Base-by-base conservation (phyloP, 2,329 filamentous ascomycete species). In the Fusarium odoratissimum region DNA sequence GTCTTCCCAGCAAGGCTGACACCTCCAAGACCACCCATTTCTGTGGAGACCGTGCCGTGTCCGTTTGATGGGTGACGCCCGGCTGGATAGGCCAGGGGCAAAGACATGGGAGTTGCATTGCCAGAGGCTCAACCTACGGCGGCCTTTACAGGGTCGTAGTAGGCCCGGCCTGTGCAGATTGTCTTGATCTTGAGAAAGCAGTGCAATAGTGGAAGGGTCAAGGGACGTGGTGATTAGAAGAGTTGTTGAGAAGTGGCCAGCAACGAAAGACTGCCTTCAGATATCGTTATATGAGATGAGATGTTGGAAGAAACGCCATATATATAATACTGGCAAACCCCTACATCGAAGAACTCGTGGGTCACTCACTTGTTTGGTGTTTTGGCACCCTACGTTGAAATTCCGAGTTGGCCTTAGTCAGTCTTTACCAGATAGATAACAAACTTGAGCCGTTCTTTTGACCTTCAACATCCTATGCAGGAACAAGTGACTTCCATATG, bases 161-260 rank as follows among this genome's bases (percentile, higher is more conserved):
- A 61, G 69, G 69, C 71, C 76, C 57, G 73, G 66, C 69, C 73
- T 75, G 66, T 78, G 75, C 72, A 77, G 72, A 77, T 77, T 78
- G 75, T 77, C 76, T 78, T 75, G 75, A 75, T 77, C 71, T 76
- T 74, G 58, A 64, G 60, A 68, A 76, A 69, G 48, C 58, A 71
- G 72, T 73, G 72, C 64, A 55, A 73, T 73, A 73, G 71, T 60
- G 49, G 64, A 75, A 55, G 60, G 37, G 68, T 62, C 38, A 63
- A 60, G 45, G 58, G 40, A 62, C 16, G 42, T 40, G 51, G 61
- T 37, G 55, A n/a, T 31, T 55, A 66, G 58, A 57, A 60, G 73
- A 51, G 41, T 48, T 54, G 56, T 48, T 58, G 52, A 45, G 58
- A 42, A 60, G 64, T 67, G 51, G 52, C 48, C 30, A 38, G 64